These are phyloP conservation scores for Mallotus nudiflorus DNA, from an alignment of 345 rosid genomes.

Conservation along the genomic window DNA sequence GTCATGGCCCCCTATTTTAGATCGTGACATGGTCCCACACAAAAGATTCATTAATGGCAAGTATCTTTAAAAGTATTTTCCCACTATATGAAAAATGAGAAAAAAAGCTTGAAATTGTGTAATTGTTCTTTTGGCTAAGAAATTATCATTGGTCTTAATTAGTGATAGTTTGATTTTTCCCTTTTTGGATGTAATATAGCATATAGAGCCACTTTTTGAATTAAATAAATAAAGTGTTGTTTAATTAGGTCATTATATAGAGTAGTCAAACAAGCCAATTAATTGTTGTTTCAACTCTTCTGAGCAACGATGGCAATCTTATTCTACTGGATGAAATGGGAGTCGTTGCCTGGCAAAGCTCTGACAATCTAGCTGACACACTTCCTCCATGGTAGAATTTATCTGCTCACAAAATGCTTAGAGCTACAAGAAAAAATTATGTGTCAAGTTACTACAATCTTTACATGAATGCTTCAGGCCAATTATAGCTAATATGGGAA, in stretches of 20 bases:
- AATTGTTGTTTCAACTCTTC: constrained; percentile 54
- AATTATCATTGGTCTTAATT: no score
- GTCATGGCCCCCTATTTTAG: no score
- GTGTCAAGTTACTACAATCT: constrained; percentile 77
- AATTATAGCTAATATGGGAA: constrained; percentile 70
- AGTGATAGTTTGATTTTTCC: no score
- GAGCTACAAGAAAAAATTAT: constrained; percentile 58
- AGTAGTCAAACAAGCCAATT: constrained; percentile 50
- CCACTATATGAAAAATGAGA: no score
- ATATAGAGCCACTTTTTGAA: no score
- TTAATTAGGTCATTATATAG: constrained; percentile 56
- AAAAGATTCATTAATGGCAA: no score
- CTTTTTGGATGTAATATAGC: no score
- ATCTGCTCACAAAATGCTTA: constrained; percentile 37
- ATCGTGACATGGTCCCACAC: no score
- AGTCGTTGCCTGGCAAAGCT: constrained; percentile 71
- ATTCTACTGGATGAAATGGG: constrained; percentile 45
- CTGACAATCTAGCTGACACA: constrained; percentile 62
- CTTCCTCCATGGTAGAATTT: constrained; percentile 76
- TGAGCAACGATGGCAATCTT: constrained; percentile 71
- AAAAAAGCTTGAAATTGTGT: no score
- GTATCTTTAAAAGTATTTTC: no score
- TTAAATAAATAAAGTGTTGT: no score
- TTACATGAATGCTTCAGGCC: constrained; percentile 50
- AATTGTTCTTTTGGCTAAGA: no score